These are phyloP conservation scores for Annulohypoxylon maeteangense DNA, from an alignment of 495 filamentous ascomycete genomes.

Conservation along the genomic window DNA sequence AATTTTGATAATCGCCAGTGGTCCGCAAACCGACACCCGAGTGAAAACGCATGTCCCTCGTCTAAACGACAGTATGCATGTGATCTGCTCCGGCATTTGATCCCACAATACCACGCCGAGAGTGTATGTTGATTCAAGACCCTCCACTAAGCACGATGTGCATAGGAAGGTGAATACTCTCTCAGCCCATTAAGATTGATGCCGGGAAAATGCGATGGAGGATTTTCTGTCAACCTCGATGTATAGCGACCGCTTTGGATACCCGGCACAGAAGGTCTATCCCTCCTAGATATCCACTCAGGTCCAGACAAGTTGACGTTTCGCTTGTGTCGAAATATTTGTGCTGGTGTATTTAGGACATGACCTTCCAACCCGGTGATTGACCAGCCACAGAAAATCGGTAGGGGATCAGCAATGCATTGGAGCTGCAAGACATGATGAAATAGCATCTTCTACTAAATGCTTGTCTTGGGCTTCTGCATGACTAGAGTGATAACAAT, in stretches of 20 bases:
- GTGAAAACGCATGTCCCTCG: too few species aligned
- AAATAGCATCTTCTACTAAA: slow-evolving; percentile 54
- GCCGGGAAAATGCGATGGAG: slow-evolving; percentile 56
- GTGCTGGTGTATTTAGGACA: slow-evolving; percentile 45
- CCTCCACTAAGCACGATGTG: too few species aligned
- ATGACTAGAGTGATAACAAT: slow-evolving; percentile 52
- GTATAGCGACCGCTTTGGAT: slow-evolving; percentile 29
- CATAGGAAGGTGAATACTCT: slow-evolving; percentile 64
- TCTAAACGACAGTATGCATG: too few species aligned
- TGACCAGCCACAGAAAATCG: slow-evolving; percentile 55
- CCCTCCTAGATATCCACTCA: slow-evolving; percentile 41
- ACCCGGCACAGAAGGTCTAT: slow-evolving; percentile 38
- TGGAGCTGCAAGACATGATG: slow-evolving; percentile 61
- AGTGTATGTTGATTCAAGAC: too few species aligned
- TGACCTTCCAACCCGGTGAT: slow-evolving; percentile 46
- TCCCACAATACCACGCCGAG: too few species aligned
- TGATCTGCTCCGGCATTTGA: too few species aligned
- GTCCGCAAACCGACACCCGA: too few species aligned
- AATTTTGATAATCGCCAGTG: too few species aligned
- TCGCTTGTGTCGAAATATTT: slow-evolving; percentile 49
- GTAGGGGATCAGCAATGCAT: slow-evolving; percentile 58
- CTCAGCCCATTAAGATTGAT: slow-evolving; percentile 59
- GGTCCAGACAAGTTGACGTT: slow-evolving; percentile 60
- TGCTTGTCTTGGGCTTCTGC: slow-evolving; percentile 53
- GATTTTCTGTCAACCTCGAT: slow-evolving; percentile 48